phyloP scores from a whole-genome alignment of 1,139 yeast species.

The Diutina siamensis region DNA sequence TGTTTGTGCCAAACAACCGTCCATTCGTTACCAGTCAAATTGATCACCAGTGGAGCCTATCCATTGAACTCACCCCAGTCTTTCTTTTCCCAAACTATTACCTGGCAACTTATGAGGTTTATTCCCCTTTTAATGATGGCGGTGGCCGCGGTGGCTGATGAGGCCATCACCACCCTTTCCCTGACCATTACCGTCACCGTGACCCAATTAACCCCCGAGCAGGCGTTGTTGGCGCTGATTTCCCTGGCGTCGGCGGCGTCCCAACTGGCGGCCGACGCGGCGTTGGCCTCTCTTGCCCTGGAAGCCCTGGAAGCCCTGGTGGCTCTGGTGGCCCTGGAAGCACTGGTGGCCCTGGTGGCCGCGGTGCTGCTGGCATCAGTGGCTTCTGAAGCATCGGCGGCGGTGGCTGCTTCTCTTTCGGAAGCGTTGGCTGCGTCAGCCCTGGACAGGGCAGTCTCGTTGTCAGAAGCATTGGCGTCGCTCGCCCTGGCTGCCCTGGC shows the following conservation, averaged over 20 bases:
- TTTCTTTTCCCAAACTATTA: neutral
- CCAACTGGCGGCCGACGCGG: neutral
- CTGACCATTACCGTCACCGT: constrained; percentile 5
- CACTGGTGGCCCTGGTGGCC: neutral
- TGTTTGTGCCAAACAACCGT: neutral
- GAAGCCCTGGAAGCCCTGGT: neutral
- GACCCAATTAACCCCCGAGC: constrained; percentile 4
- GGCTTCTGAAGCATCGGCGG: neutral
- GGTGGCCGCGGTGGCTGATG: constrained; percentile 2
- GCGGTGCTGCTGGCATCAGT: neutral
- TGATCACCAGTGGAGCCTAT: neutral
- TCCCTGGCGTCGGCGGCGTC: neutral
- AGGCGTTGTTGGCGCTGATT: constrained; percentile 4
- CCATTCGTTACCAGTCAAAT: neutral
- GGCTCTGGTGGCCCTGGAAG: neutral
- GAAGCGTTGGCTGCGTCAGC: neutral
- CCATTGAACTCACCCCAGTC: constrained; percentile 4
- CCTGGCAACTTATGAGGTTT: neutral
- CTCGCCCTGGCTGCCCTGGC: neutral
- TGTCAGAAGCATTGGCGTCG: neutral
- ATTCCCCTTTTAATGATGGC: neutral
- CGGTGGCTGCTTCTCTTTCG: neutral
- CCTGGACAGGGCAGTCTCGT: neutral
- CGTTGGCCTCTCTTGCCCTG: neutral
- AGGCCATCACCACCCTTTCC: neutral